These are phyloP conservation scores for Ganoderma sinense DNA, from an alignment of 1,284 basidiomycete genomes.

Conservation along the genomic window DNA sequence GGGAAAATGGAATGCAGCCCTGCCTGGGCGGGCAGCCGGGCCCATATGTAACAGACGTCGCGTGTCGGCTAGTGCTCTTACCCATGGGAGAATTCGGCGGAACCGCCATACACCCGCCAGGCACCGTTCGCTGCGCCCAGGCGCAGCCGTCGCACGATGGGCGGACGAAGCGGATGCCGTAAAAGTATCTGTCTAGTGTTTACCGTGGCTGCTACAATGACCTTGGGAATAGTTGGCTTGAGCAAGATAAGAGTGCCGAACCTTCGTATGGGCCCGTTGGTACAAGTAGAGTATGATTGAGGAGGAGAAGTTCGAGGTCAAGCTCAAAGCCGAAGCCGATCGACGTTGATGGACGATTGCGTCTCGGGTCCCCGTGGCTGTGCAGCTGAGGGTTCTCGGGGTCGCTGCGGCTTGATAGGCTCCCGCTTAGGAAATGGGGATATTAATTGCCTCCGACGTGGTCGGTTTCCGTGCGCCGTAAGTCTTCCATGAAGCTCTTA, in stretches of 20 bases:
- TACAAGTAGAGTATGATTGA: too few species aligned
- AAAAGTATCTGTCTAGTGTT: neutral
- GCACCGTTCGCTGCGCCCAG: slow-evolving; percentile 5
- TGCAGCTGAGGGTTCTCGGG: neutral
- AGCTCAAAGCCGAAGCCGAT: neutral
- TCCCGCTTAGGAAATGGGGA: neutral
- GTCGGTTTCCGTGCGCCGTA: neutral
- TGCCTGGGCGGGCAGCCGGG: neutral
- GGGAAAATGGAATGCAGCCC: neutral
- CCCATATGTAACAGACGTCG: neutral
- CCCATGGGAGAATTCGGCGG: neutral
- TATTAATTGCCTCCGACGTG: neutral
- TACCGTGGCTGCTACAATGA: neutral
- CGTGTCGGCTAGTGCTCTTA: neutral
- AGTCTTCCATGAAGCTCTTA: neutral
- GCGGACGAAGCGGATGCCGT: neutral
- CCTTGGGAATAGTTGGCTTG: neutral
- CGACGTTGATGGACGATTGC: too few species aligned
- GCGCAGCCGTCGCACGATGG: slow-evolving; percentile 23
- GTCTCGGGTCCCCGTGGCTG: neutral
- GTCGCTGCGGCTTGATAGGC: neutral
- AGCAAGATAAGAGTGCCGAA: too few species aligned
- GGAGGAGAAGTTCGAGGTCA: neutral
- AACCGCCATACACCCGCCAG: slow-evolving; percentile 11
- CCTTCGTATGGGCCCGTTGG: neutral